Base-by-base conservation (phyloP, 1,284 basidiomycete genomes). In the Microbotryum silenes-acaulis region DNA sequence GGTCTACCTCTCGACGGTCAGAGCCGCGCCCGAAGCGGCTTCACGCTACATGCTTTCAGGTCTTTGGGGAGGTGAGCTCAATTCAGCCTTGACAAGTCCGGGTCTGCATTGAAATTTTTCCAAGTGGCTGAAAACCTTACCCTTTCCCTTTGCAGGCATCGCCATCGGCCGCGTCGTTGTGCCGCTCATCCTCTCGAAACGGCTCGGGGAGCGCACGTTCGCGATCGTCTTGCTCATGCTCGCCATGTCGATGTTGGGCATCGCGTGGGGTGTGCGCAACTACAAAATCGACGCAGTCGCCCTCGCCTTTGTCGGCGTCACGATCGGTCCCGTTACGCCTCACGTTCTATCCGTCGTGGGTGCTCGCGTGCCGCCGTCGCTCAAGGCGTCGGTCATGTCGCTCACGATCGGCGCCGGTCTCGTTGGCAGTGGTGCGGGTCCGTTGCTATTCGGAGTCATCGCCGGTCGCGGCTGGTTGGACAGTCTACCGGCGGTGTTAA, bases 361-460 rank as follows among this genome's bases (percentile, higher is more conserved):
- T 4, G 54, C 25, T 0, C 58, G 67, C 4, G 62, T 65, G 9
- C 64, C 65, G 2, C 59, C 65, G 1, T 64, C 62, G 14, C 62
- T 69, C 54, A 69, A 69, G 20, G 53, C 49, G 16, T 54, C 59
- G 0, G 59, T 56, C 23, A 60, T 69, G 56, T 33, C 27, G 2
- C 59, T 69, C 45, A 62, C 59, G 4, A 61, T 68, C 49, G 67
- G 67, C 2, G 51, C 63, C 4, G 61, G 64, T 18, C 56, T 67
- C 12, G 57, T 67, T 18, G 67, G 67, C 10, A 54, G 53, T 3
- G 48, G 54, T 8, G 44, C 50, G 23, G 64, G 54, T 2, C 67
- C 67, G 2, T 46, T 66, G 12, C 23, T 60, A 9, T 68, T 66
- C 18, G 67, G 67, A 3, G 14, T 66, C 25, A 62, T 54, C 3